phyloP scores from a whole-genome alignment of 805 yeast genomes.

The Candida nonsorbophila region DNA sequence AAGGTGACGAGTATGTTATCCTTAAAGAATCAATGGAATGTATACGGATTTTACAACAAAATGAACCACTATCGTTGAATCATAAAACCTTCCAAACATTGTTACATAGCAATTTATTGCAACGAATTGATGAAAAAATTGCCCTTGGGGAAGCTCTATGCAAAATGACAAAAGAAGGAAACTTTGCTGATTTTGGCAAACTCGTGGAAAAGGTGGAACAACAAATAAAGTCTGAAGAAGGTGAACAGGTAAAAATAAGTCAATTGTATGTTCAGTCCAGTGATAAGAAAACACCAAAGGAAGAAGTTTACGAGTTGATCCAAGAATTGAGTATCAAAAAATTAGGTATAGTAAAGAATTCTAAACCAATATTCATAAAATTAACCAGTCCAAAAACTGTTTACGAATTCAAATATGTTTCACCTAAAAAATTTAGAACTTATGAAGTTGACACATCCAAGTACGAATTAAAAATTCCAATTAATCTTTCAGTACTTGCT shows the following conservation, averaged over 20 bases:
- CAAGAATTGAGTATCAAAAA: conserved; percentile 4
- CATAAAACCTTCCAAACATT: conserved; percentile 15
- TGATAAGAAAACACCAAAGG: conserved; percentile 3
- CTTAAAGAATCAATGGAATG: conserved; percentile 22
- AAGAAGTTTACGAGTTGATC: conserved; percentile 7
- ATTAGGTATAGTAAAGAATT: conserved; percentile 1
- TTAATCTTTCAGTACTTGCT: too few species aligned
- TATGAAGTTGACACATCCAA: neutral
- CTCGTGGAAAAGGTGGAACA: conserved; percentile 3
- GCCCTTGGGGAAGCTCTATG: conserved; percentile 2
- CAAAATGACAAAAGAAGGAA: neutral
- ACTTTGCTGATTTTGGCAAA: too few species aligned
- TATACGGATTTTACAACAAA: too few species aligned
- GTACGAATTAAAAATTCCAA: conserved; percentile 7
- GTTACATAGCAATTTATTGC: conserved; percentile 17
- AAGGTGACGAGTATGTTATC: conserved; percentile 36
- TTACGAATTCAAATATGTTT: conserved; percentile 17
- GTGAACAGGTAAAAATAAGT: conserved; percentile 11
- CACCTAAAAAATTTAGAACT: conserved; percentile 15
- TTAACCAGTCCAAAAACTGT: conserved; percentile 13
- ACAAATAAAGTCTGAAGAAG: conserved; percentile 1
- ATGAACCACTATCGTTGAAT: too few species aligned
- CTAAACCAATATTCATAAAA: conserved; percentile 2
- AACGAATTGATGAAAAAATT: conserved; percentile 22
- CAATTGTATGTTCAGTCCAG: conserved; percentile 15